phyloP scores from a whole-genome alignment of 257 asterid species.

The Gentiana dahurica region DNA sequence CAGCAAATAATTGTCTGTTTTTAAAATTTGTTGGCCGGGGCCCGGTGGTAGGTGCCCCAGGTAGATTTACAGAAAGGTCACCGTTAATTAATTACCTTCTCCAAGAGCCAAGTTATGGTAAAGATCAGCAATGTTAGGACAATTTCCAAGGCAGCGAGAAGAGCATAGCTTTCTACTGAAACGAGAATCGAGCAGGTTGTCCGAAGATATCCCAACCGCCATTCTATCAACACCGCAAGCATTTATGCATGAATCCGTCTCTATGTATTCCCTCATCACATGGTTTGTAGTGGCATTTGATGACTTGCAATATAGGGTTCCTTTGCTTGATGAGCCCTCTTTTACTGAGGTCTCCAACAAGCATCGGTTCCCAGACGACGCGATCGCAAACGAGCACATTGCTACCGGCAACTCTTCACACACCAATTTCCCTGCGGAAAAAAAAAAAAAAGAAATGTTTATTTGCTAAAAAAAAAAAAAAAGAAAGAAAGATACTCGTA shows the following conservation, averaged over 20 bases:
- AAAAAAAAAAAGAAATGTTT: neutral
- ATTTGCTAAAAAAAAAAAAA: neutral
- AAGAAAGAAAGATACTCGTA: too few species aligned
- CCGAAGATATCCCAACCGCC: constrained; percentile 26
- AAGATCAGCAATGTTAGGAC: constrained; percentile 31
- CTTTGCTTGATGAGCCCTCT: constrained; percentile 5
- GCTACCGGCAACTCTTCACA: constrained; percentile 19
- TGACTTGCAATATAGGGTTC: constrained; percentile 17
- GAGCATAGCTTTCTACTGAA: constrained; percentile 22
- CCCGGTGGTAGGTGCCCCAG: too few species aligned
- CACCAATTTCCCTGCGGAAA: constrained; percentile 18
- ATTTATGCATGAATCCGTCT: constrained; percentile 17
- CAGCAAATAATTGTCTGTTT: too few species aligned
- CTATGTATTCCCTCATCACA: constrained; percentile 8
- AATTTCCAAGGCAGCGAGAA: constrained; percentile 14
- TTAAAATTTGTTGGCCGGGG: too few species aligned
- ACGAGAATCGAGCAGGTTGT: constrained; percentile 13
- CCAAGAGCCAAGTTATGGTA: constrained; percentile 27
- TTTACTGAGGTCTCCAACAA: constrained; percentile 20
- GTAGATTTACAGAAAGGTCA: too few species aligned
- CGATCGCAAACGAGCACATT: constrained; percentile 23
- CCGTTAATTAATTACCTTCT: constrained; percentile 15
- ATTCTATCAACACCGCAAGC: constrained; percentile 21
- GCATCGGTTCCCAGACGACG: constrained; percentile 29
- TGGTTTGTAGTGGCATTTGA: constrained; percentile 17